A percentile compares a stretch with the other conserved stretches of the same genome.
Evolutionary conservation across 352 stramenopile genomes (phyloP).

Genomic region (Phytophthora melonis): DNA sequence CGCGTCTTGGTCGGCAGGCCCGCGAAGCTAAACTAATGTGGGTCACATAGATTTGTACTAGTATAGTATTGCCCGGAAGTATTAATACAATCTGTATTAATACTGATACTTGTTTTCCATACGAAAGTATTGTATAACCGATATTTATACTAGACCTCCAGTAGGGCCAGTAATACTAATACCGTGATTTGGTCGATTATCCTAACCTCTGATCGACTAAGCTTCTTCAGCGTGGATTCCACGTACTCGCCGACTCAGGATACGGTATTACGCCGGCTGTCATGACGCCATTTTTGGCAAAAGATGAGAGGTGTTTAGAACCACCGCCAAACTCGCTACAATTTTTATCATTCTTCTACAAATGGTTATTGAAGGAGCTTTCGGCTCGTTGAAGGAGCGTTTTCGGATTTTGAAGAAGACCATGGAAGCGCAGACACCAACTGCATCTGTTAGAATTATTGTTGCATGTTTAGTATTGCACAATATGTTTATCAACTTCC

Average conservation of each 20-base stretch:
- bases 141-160: no score
- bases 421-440: neutral
- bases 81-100: no score
- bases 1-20: no score
- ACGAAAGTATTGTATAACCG: no score
- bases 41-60: no score
- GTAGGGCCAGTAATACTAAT: no score
- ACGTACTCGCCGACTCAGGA: neutral
- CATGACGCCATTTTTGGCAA: neutral
- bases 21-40: no score
- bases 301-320: neutral
- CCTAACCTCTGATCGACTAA: no score
- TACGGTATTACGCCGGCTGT: neutral
- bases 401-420: neutral
- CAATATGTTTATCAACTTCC: neutral
- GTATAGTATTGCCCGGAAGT: no score
- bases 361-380: neutral
- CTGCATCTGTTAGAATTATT: neutral
- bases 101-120: no score
- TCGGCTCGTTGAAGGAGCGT: neutral
- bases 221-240: neutral
- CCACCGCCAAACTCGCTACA: no score
- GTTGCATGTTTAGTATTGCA: neutral
- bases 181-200: no score
- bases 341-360: neutral